Percentiles rank a stretch among this genome's conserved stretches.
These are phyloP conservation scores for Flaveria linearis DNA, from an alignment of 129 eudicot genomes.

Conservation along the genomic window DNA sequence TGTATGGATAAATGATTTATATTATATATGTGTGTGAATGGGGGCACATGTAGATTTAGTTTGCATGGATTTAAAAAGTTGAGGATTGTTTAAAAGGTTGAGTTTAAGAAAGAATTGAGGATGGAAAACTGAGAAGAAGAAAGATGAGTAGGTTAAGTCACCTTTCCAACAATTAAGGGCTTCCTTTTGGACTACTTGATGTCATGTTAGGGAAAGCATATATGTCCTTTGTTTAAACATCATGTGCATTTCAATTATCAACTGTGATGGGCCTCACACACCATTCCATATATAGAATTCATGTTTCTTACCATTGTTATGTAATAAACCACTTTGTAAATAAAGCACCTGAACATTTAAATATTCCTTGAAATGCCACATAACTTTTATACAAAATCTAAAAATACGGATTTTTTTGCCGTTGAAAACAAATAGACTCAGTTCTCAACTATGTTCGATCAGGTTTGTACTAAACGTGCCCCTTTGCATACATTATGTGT, in stretches of 20 bases:
- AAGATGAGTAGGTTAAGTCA: conserved; percentile 41
- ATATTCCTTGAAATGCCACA: not conserved
- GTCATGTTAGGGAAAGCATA: conserved; percentile 49
- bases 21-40: too few relatives aligned
- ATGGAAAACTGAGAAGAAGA: conserved; percentile 31
- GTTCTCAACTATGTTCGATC: too few relatives aligned
- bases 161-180: conserved; percentile 31
- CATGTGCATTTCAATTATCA: conserved; percentile 2
- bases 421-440: not conserved
- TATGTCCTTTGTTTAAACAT: conserved; percentile 15
- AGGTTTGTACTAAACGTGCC: not conserved
- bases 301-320: not conserved
- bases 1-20: not conserved
- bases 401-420: not conserved
- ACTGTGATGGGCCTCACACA: not conserved
- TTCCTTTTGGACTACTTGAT: conserved; percentile 45
- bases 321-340: not conserved
- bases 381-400: not conserved
- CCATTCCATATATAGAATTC: not conserved
- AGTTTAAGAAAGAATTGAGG: conserved; percentile 44
- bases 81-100: conserved; percentile 21
- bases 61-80: conserved; percentile 15
- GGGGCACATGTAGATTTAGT: not conserved
- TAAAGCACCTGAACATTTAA: not conserved
- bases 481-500: not conserved